These are phyloP conservation scores for Ophioceras dolichostomum DNA, from an alignment of 2,329 filamentous ascomycete genomes.

Conservation along the genomic window DNA sequence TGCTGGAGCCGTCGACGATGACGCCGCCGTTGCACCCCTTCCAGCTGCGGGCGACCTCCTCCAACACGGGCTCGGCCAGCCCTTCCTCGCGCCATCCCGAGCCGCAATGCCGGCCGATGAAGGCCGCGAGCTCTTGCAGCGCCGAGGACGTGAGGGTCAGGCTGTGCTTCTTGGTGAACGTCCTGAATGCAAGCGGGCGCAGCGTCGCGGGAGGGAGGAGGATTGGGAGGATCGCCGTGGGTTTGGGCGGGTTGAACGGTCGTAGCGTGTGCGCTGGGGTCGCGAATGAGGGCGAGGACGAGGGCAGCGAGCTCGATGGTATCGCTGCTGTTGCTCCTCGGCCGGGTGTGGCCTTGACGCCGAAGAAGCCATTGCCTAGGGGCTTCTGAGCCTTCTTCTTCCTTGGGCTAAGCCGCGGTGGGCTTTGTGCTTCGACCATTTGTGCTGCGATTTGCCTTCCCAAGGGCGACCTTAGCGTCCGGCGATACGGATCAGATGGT, in stretches of 20 bases:
- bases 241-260: constrained; percentile 44
- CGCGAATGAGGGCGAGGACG: constrained; percentile 81
- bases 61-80: constrained; percentile 79
- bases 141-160: constrained; percentile 83
- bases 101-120: constrained; percentile 88
- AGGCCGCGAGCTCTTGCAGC: constrained; percentile 70
- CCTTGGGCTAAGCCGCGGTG: constrained; percentile 12
- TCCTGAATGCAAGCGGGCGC: constrained; percentile 83
- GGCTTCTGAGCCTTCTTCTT: constrained; percentile 16
- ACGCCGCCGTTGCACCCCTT: constrained; percentile 81
- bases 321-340: too few species aligned
- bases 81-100: constrained; percentile 95
- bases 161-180: constrained; percentile 95
- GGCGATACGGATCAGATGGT: too few species aligned
- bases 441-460: too few species aligned
- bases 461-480: too few species aligned
- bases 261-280: constrained; percentile 73
- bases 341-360: constrained; percentile 10
- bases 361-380: constrained; percentile 24
- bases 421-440: constrained; percentile 5
- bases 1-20: constrained; percentile 74
- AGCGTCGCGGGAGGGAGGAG: constrained; percentile 78
- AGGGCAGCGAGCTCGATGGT: constrained; percentile 52
- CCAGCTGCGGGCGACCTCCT: constrained; percentile 86
- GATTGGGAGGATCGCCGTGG: constrained; percentile 66